phyloP scores from a whole-genome alignment of 148 eudicot genomes.

The Rhododendron ferrugineum region DNA sequence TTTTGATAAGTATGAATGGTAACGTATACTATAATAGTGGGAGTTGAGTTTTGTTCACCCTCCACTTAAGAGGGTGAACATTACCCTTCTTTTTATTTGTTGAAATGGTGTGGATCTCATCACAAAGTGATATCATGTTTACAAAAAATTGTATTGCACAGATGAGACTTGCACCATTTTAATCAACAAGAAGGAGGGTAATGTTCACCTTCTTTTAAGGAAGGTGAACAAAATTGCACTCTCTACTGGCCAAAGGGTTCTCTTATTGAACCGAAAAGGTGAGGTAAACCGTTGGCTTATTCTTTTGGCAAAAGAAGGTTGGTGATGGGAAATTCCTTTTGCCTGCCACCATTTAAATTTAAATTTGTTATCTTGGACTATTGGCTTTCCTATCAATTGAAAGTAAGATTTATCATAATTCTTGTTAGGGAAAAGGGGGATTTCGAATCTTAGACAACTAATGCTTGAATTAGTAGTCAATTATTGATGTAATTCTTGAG shows the following conservation, averaged over 20 bases:
- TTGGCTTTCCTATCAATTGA: not conserved
- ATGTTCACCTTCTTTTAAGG: too few relatives aligned
- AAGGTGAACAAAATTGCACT: too few relatives aligned
- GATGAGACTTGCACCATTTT: too few relatives aligned
- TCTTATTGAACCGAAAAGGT: not conserved
- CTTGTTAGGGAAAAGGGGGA: not conserved
- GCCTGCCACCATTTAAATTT: not conserved
- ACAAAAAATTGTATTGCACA: too few relatives aligned
- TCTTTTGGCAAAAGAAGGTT: not conserved
- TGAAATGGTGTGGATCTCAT: too few relatives aligned
- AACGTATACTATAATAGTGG: not conserved
- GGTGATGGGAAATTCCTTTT: slow-evolving; percentile 1
- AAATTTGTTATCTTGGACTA: not conserved
- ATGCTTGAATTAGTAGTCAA: not conserved
- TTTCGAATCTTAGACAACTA: not conserved
- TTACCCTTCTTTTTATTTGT: too few relatives aligned
- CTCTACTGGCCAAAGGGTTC: not conserved
- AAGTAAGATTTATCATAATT: not conserved
- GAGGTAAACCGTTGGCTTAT: not conserved
- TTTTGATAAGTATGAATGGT: not conserved
- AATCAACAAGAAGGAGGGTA: too few relatives aligned
- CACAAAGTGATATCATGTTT: too few relatives aligned
- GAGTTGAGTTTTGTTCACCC: too few relatives aligned
- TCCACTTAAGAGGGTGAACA: too few relatives aligned
- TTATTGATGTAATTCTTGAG: not conserved